phyloP scores from a whole-genome alignment of 176 grass and related monocot genomes.

The Panicum miliaceum region DNA sequence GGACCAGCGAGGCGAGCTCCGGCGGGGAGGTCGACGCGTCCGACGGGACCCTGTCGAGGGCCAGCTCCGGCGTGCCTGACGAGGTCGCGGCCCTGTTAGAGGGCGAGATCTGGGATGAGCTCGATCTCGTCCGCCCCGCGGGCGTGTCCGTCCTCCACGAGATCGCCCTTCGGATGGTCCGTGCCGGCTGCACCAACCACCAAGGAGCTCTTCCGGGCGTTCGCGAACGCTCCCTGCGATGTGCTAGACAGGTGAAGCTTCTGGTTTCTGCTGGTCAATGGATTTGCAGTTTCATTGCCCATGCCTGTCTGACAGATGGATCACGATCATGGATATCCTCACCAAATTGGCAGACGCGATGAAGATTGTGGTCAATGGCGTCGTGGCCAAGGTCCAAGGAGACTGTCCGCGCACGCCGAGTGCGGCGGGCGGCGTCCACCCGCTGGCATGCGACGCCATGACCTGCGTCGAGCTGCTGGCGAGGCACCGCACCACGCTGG shows the following conservation, averaged over 20 bases:
- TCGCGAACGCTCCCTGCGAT: conserved; percentile 33
- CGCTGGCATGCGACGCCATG: conserved; percentile 10
- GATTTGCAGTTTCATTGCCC: neutral
- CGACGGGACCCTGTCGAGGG: conserved; percentile 13
- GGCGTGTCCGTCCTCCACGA: conserved; percentile 38
- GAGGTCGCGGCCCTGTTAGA: neutral
- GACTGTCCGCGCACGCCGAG: neutral
- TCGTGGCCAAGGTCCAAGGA: neutral
- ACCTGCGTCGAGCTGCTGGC: conserved; percentile 9
- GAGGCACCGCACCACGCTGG: conserved; percentile 22
- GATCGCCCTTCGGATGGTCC: conserved; percentile 25
- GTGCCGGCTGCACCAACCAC: conserved; percentile 22
- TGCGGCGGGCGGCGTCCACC: conserved; percentile 13
- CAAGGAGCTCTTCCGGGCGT: conserved; percentile 2
- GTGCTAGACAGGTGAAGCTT: conserved; percentile 36
- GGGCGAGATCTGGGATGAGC: conserved; percentile 8
- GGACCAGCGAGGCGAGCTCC: conserved; percentile 18
- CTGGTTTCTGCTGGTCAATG: neutral
- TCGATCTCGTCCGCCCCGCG: conserved; percentile 3
- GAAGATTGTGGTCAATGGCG: neutral
- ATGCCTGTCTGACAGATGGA: neutral
- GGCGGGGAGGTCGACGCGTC: neutral
- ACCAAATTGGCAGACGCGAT: neutral
- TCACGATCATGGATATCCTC: neutral
- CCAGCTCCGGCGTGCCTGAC: conserved; percentile 1